A percentile compares a stretch with the other conserved stretches of the same genome.
Evolutionary conservation across 2,329 filamentous ascomycete species (phyloP).

Genomic region (Xylaria polymorpha): DNA sequence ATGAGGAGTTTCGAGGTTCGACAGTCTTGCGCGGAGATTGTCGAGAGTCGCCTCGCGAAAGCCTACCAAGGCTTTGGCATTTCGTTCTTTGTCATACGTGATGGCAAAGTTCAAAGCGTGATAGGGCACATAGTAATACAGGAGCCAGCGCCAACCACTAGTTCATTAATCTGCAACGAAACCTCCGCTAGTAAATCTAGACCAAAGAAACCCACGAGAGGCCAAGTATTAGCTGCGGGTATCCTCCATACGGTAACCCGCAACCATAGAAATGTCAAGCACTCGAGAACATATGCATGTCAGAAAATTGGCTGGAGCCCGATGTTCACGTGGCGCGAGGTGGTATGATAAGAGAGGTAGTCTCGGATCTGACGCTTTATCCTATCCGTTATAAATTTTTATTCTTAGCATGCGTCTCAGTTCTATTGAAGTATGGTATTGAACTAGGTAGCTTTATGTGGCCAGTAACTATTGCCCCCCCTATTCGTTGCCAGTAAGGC

Average conservation of each 20-base stretch:
- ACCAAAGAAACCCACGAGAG: neutral
- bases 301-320: neutral
- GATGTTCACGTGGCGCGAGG: slow-evolving; percentile 4
- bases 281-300: slow-evolving; percentile 14
- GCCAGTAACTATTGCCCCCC: neutral
- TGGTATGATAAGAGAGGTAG: slow-evolving; percentile 11
- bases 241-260: neutral
- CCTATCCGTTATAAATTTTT: neutral
- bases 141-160: slow-evolving; percentile 7
- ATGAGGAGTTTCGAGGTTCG: neutral
- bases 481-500: neutral
- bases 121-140: neutral
- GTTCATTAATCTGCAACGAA: neutral
- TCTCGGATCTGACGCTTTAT: neutral
- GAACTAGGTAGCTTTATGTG: neutral
- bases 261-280: neutral
- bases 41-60: neutral
- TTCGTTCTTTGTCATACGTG: neutral
- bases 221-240: slow-evolving; percentile 3
- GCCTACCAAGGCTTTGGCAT: neutral
- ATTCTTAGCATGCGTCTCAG: neutral
- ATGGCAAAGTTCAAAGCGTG: neutral
- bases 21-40: neutral
- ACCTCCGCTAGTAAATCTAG: slow-evolving; percentile 9
- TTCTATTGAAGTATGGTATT: neutral